Percentiles rank a stretch among this genome's conserved stretches.
Evolutionary conservation across 257 asterid species (phyloP).

Genomic region (Penstemon davidsonii): DNA sequence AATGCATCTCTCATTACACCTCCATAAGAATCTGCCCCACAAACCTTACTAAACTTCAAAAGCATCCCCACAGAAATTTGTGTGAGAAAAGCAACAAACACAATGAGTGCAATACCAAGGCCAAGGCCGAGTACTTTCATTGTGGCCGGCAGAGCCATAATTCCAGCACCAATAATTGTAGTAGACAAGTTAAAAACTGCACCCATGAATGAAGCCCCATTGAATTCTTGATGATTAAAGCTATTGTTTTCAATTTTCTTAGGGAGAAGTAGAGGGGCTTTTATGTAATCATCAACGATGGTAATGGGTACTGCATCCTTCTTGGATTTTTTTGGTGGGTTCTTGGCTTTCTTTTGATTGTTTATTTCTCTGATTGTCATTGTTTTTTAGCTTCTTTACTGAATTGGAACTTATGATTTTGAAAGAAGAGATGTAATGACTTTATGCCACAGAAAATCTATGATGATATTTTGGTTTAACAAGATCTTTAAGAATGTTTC

Average conservation of each 20-base stretch:
- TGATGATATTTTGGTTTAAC: background rate
- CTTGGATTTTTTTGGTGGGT: constrained; percentile 18
- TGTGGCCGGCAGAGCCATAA: constrained; percentile 70
- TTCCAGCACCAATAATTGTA: constrained; percentile 67
- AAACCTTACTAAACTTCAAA: constrained; percentile 45
- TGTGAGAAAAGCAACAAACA: constrained; percentile 50
- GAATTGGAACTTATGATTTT: background rate
- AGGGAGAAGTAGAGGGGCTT: constrained; percentile 36
- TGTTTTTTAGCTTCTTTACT: constrained; percentile 8
- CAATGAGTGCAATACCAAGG: constrained; percentile 44
- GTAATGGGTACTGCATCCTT: constrained; percentile 30
- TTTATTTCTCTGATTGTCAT: constrained; percentile 27
- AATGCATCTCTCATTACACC: constrained; percentile 52
- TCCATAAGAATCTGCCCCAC: constrained; percentile 50
- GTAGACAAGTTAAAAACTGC: constrained; percentile 64
- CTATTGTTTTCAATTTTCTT: constrained; percentile 24
- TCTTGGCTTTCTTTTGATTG: constrained; percentile 18
- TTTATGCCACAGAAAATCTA: background rate
- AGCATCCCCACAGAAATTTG: constrained; percentile 42
- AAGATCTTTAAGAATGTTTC: background rate
- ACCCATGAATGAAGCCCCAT: constrained; percentile 61
- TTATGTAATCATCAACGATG: constrained; percentile 28
- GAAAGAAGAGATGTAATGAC: background rate
- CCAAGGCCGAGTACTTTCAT: constrained; percentile 67
- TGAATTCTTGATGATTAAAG: constrained; percentile 27